Base-by-base conservation (phyloP, 495 filamentous ascomycete species). In the Articulospora tetracladia region DNA sequence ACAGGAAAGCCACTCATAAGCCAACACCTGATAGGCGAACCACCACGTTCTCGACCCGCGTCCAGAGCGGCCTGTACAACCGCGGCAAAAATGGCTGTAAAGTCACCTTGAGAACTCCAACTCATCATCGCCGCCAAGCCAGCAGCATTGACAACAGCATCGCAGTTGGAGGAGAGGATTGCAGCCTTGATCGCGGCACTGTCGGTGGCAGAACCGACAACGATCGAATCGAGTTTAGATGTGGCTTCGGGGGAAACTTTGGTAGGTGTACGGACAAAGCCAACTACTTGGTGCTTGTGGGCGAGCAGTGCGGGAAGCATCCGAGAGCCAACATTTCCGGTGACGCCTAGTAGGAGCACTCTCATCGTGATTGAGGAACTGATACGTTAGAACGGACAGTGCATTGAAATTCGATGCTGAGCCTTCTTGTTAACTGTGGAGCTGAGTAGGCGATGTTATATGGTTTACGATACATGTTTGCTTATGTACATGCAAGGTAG, bases 81-180 rank as follows among this genome's bases (percentile, higher is more conserved):
- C 24, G 48, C 28, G 6, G 60, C 60, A 27, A 58, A 57, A 23
- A 57, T 58, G 1, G 55, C 26, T 12, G 27, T 24, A 27, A 58
- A 53, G 20, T 23, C 12, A 15, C 49, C 53, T 34, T 56, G 34
- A 17, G 24, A 47, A 23, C 39, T 17, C 8, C 3, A 27, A 2
- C 30, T 41, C 17, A 19, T 34, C 12, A 27, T 46, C 20, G 44
- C 20, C 1, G 60, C 60, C 60, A 58, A 8, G 19, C 55, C 60
- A 58, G 60, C 60, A 12, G 60, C 55, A 39, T 57, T 46, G 39
- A 63, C 23, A 17, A 63, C 54, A 4, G 60, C 60, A 47, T 58
- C 48, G 50, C 60, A 63, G 25, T 63, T 58, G n/a, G 58, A 22
- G 13, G 46, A 32, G 30, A 63, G 46, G 12, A 63, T 63, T 3